Percentiles rank a stretch among this genome's conserved stretches.
These are phyloP conservation scores for Pichia sp. DNA, from an alignment of 1,139 yeast genomes.

Conservation along the genomic window DNA sequence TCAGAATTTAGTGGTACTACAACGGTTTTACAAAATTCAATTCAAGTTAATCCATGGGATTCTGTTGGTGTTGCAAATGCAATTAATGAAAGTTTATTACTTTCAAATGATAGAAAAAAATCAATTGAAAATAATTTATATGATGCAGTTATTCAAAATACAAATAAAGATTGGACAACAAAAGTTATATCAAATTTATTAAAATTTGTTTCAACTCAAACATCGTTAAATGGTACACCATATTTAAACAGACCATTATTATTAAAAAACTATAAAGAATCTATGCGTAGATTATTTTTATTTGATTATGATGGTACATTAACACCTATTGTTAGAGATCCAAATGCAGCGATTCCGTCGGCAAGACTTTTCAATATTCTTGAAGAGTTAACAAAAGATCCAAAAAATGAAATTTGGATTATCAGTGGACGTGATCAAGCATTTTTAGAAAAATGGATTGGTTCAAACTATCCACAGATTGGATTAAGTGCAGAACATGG, in stretches of 20 bases:
- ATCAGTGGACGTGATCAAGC: conserved; percentile 93
- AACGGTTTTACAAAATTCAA: conserved; percentile 68
- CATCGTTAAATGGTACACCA: conserved; percentile 63
- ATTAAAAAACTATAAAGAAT: conserved; percentile 50
- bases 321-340: conserved; percentile 92
- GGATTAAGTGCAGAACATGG: conserved; percentile 98
- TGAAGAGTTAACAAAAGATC: conserved; percentile 60
- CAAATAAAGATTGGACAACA: conserved; percentile 79
- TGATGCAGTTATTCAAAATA: conserved; percentile 58
- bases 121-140: conserved; percentile 49
- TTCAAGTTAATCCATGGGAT: conserved; percentile 95
- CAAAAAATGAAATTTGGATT: conserved; percentile 85
- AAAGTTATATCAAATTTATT: conserved; percentile 52
- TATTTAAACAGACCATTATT: conserved; percentile 70
- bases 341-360: conserved; percentile 97
- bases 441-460: conserved; percentile 87
- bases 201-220: conserved; percentile 28
- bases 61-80: conserved; percentile 86
- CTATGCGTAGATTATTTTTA: conserved; percentile 69
- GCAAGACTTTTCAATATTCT: conserved; percentile 59
- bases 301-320: conserved; percentile 97
- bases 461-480: conserved; percentile 49
- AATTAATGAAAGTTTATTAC: conserved; percentile 58
- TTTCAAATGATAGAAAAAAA: conserved; percentile 40
- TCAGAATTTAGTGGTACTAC: conserved; percentile 95